A percentile compares a stretch with the other conserved stretches of the same genome.
Evolutionary conservation across 2,329 filamentous ascomycete genomes (phyloP).

Genomic region (Colletotrichum incanum): DNA sequence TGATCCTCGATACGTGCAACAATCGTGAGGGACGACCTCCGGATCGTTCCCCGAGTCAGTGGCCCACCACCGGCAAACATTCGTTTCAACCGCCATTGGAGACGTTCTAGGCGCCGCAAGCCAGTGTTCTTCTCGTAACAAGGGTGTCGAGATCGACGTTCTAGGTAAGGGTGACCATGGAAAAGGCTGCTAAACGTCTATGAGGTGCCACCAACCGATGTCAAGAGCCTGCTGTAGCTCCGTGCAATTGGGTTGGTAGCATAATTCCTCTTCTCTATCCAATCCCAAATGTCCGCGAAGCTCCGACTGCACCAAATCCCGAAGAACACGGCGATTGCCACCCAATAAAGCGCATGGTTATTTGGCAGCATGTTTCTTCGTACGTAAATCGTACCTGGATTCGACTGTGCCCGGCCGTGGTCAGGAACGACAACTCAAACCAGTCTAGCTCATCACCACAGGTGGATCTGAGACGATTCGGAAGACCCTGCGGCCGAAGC

Average conservation of each 20-base stretch:
- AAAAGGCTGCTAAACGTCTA: neutral
- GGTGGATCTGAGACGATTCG: constrained; percentile 13
- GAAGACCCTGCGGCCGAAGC: constrained; percentile 21
- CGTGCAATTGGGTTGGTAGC: too few species aligned
- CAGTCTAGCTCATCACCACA: neutral
- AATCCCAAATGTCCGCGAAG: neutral
- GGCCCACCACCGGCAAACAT: neutral
- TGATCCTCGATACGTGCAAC: neutral
- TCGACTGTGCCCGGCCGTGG: neutral
- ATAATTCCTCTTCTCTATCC: too few species aligned
- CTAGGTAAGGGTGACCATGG: constrained; percentile 5
- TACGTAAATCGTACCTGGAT: constrained; percentile 9
- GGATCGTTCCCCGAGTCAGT: neutral
- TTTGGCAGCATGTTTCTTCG: constrained; percentile 7
- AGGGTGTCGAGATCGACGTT: constrained; percentile 10
- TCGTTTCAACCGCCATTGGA: constrained; percentile 19
- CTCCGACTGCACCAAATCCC: constrained; percentile 1
- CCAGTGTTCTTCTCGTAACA: neutral
- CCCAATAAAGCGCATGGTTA: neutral
- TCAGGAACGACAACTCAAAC: constrained; percentile 7
- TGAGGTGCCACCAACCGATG: neutral
- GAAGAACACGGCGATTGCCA: neutral
- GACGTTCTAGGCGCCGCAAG: constrained; percentile 14
- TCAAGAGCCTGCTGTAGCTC: too few species aligned
- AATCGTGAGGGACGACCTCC: neutral